A percentile compares a stretch with the other conserved stretches of the same genome.
These are phyloP conservation scores for Botrytis galanthina DNA, from an alignment of 2,329 filamentous ascomycete species.

Conservation along the genomic window DNA sequence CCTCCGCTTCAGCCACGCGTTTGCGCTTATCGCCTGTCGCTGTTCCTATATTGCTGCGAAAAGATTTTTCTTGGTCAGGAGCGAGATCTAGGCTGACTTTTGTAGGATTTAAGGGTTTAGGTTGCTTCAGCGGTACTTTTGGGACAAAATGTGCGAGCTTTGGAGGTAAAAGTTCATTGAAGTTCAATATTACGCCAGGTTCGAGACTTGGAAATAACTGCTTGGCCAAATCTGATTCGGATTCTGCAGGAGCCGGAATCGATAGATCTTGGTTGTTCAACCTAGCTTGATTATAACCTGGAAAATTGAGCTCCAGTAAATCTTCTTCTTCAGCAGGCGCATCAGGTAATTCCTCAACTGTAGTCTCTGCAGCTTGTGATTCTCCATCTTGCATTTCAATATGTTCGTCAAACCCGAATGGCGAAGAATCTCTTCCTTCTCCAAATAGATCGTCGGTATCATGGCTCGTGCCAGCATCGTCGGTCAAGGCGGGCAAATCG, in stretches of 20 bases:
- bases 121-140: conserved; percentile 74
- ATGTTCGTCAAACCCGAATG: conserved; percentile 31
- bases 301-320: conserved; percentile 47
- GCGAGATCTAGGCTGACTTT: conserved; percentile 87
- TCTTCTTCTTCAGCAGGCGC: conserved; percentile 28
- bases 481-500: conserved; percentile 41
- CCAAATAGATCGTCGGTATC: conserved; percentile 67
- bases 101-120: conserved; percentile 78
- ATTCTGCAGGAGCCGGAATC: conserved; percentile 69
- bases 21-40: conserved; percentile 53
- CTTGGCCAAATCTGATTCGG: conserved; percentile 71
- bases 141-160: conserved; percentile 76
- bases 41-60: conserved; percentile 65
- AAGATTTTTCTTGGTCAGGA: conserved; percentile 80
- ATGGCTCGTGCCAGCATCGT: conserved; percentile 59
- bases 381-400: conserved; percentile 27
- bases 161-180: conserved; percentile 78
- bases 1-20: conserved; percentile 52
- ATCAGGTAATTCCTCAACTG: conserved; percentile 27
- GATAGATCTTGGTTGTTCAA: conserved; percentile 56
- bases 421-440: conserved; percentile 45
- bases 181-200: conserved; percentile 70
- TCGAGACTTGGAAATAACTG: conserved; percentile 81
- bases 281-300: conserved; percentile 35
- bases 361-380: conserved; percentile 20